Base-by-base conservation (phyloP, 1,139 yeast species). In the Williopsis jadinii region DNA sequence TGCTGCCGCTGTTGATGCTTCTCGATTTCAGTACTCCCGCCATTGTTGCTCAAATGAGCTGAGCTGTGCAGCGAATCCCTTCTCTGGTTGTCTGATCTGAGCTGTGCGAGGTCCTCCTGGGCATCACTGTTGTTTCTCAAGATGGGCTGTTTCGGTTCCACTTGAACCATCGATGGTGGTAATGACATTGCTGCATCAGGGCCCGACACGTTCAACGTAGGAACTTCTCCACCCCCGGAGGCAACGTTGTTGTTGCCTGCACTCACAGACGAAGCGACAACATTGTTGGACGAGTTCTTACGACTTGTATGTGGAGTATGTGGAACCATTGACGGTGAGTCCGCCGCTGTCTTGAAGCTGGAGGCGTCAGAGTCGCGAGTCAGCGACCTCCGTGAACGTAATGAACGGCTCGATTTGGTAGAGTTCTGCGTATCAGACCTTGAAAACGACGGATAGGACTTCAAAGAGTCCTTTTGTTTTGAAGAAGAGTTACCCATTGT, bases 131-230 rank as follows among this genome's bases (percentile, higher is more conserved):
- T 62, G 39, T 58, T 62, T 49, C 63, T 59, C 52, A 82, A 66
- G 39, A 82, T 82, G 3, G 90, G 88, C 24, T 79, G 75, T 51
- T 77, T 80, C 11, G 90, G 88, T 44, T 75, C 80, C 43, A 78
- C 67, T 49, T 74, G 77, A 14, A 71, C 66, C 88, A 81, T 80
- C 9, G 85, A 79, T 10, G 88, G 84, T 3, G 88, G 88, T 42
- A 73, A 62, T n/a, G 40, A 41, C n/a, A 47, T 32, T 39, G 39
- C 46, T 1, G 48, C 41, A 29, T 39, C 35, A 3, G 50, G 46
- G 9, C 50, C 46, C 8, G 52, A 41, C 32, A 48, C 43, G 36
- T 39, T 45, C 37, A 49, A 36, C 13, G 43, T 41, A 11, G 53
- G 52, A 34, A 49, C 38, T 41, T 50, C 48, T 38, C 42, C 45